phyloP scores from a whole-genome alignment of 176 grass and related monocot species.

The Metroxylon sagu region DNA sequence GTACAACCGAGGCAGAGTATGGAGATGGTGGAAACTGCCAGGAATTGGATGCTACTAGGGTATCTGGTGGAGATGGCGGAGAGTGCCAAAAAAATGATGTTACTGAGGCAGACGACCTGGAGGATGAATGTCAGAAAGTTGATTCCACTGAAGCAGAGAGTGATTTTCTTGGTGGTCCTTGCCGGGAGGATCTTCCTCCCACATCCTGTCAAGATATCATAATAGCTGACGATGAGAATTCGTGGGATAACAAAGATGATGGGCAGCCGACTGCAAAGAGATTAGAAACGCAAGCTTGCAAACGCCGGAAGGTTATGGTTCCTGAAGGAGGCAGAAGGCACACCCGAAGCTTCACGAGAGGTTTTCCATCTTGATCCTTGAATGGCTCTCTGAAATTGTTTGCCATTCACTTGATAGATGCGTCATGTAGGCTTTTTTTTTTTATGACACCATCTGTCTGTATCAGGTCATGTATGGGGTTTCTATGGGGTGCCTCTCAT shows the following conservation, averaged over 20 bases:
- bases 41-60: no score
- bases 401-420: no score
- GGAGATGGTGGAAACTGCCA: not conserved
- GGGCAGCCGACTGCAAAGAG: conserved; percentile 9
- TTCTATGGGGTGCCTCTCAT: no score
- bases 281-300: conserved; percentile 28
- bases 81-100: not conserved
- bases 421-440: no score
- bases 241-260: conserved; percentile 24
- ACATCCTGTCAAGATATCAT: conserved; percentile 2
- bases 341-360: conserved; percentile 32
- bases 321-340: conserved; percentile 21
- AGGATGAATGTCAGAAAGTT: conserved; percentile 10
- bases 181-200: not conserved
- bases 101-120: not conserved
- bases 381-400: no score
- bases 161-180: not conserved
- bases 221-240: conserved; percentile 19
- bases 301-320: conserved; percentile 48
- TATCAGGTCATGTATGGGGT: no score
- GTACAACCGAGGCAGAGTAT: not conserved
- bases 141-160: conserved; percentile 13
- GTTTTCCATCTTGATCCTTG: not conserved
- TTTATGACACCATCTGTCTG: no score
- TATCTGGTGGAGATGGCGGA: no score